A percentile compares a stretch with the other conserved stretches of the same genome.
These are phyloP conservation scores for Sporopachydermia quercuum DNA, from an alignment of 805 yeast species.

Conservation along the genomic window DNA sequence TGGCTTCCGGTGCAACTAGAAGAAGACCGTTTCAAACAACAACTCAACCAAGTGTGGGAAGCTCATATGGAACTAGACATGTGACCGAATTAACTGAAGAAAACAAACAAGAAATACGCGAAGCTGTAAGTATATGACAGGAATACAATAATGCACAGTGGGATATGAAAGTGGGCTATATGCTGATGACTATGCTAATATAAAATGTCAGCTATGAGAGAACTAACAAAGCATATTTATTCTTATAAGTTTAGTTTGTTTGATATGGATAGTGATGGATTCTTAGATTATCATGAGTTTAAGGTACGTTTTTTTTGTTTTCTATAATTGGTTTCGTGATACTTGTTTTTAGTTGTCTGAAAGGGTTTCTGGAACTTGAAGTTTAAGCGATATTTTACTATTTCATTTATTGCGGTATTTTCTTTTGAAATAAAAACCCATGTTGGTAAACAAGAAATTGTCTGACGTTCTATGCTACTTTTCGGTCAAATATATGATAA, in stretches of 20 bases:
- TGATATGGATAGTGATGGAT: slow-evolving; percentile 86
- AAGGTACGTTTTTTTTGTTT: slow-evolving; percentile 22
- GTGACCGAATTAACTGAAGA: slow-evolving; percentile 54
- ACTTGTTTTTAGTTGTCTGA: too few species aligned
- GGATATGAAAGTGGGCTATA: too few species aligned
- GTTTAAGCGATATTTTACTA: too few species aligned
- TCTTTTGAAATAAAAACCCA: too few species aligned
- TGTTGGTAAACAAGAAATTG: too few species aligned
- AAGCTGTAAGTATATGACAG: slow-evolving; percentile 48
- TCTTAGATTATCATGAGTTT: slow-evolving; percentile 80
- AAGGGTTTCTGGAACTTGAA: too few species aligned
- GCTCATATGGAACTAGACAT: background rate
- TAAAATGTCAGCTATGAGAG: too few species aligned
- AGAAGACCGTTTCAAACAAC: background rate
- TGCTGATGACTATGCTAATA: too few species aligned
- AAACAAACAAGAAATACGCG: slow-evolving; percentile 81
- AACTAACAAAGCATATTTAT: background rate
- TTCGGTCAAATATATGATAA: too few species aligned
- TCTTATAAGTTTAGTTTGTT: slow-evolving; percentile 47
- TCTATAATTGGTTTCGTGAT: background rate
- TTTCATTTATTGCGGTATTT: too few species aligned
- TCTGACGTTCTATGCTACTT: too few species aligned
- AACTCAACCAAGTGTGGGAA: background rate
- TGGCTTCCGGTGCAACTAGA: background rate
- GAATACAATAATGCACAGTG: too few species aligned